These are phyloP conservation scores for Voacanga thouarsii DNA, from an alignment of 257 asterid genomes.

Conservation along the genomic window DNA sequence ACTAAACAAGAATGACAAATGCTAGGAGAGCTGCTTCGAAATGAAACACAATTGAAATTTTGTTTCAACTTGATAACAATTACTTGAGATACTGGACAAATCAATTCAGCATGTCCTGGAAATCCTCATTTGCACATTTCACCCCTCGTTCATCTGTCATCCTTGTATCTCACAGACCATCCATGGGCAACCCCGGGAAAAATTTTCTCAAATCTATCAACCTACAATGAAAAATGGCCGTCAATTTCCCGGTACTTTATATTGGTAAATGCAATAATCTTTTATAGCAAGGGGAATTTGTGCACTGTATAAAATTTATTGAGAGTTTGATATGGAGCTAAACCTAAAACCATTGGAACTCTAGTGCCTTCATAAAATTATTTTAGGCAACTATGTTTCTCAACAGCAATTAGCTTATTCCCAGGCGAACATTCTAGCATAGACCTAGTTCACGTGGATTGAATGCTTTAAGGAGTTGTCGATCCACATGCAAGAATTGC, in stretches of 20 bases:
- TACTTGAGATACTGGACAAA: conserved; percentile 39
- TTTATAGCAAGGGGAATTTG: not conserved
- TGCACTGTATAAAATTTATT: not conserved
- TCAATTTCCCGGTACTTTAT: not conserved
- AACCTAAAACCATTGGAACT: too few species aligned
- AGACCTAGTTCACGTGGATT: too few species aligned
- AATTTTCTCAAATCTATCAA: conserved; percentile 55
- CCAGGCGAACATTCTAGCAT: too few species aligned
- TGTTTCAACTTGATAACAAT: not conserved
- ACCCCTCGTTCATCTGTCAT: conserved; percentile 43
- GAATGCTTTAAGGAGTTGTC: too few species aligned
- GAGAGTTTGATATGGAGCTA: not conserved
- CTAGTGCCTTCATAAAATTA: not conserved
- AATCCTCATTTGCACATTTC: conserved; percentile 53
- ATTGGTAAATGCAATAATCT: not conserved
- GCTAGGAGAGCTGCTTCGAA: too few species aligned
- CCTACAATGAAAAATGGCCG: conserved; percentile 20
- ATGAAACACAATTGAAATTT: too few species aligned
- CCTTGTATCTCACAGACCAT: conserved; percentile 57
- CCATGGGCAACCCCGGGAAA: conserved; percentile 56
- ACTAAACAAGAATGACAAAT: too few species aligned
- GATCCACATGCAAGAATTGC: too few species aligned
- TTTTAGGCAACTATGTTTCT: not conserved
- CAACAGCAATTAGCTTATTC: not conserved
- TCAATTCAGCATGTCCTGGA: conserved; percentile 49